Base-by-base conservation (phyloP, 805 yeast species). In the Blastobotrys muscicola region DNA sequence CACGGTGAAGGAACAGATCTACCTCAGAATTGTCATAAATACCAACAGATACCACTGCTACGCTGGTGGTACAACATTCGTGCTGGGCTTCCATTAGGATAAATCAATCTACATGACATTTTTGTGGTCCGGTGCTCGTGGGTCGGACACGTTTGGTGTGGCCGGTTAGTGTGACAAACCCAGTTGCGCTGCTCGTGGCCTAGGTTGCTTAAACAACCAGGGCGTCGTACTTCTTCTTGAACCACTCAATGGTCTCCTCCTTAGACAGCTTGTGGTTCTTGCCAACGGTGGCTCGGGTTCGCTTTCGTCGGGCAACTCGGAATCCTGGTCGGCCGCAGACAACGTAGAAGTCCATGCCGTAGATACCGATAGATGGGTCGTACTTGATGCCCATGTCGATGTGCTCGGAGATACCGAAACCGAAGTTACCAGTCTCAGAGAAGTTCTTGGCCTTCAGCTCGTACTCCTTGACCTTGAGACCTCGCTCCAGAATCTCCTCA, bases 381-480 rank as follows among this genome's bases (percentile, higher is more conserved):
- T 92, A 92, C 80, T 92, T 92, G 83, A 92, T 92, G 80, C 98
- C 98, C 72, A 92, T 82, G 74, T 92, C 98, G 66, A 92, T 92
- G 82, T 92, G 98, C 81, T 92, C 98, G 63, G 85, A 83, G 70
- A 92, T 82, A 83, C 98, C 98, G 82, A 92, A 92, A 80, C 98
- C 98, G 67, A 92, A 92, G 96, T 92, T 92, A 78, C 98, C 98
- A 67, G 97, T 90, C 65, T 79, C 86, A 66, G 96, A 85, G 81
- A 92, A 92, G 94, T 92, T 92, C 73, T 74, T 85, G 69, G 73
- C 74, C 70, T 76, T 80, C 70, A 92, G 84, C 78, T 92, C 97
- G 78, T 87, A 92, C 80, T 92, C 98, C 81, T 90, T 92, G 71
- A 92, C 98, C 81, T 92, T 92, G 67, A 92, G 81, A 71, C 98